Base-by-base conservation (phyloP, 495 filamentous ascomycete genomes). In the Usnea hakonensis region DNA sequence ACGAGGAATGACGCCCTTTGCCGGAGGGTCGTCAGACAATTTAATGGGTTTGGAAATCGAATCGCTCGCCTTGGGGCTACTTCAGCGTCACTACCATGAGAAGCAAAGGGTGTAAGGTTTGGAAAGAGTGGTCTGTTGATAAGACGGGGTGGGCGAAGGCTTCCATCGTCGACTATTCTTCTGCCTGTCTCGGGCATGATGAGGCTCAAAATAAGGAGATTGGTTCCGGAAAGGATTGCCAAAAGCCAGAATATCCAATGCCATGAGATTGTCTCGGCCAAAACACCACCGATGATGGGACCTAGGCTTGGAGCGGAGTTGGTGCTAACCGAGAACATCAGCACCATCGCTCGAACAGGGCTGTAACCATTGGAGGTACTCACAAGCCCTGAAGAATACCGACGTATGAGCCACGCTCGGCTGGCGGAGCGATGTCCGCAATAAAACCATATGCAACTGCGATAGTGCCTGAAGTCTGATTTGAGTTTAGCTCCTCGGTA, bases 121-220 rank as follows among this genome's bases (percentile, higher is more conserved):
- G 43, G 10, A 26, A 11, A 46, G 43, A 46, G 0, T 10, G 43
- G 9, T 11, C 43, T 9, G 10, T 13, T 46, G 7, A 46, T 46
- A 9, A 50, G 23, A 17, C 26, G 44, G 44, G 44, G 3, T 5
- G 44, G 44, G 44, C 9, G 44, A 2, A 72, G 57, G 11, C 70
- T 74, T n/a, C 87, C 88, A 70, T 90, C 86, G 0, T 84, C 86
- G 1, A 90, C 88, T 5, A 90, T 79, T 21, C 83, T 85, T 9
- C 88, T 77, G 37, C 74, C 76, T 0, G 77, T 77, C 56, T 81
- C 78, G 5, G 70, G 74, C 1, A 79, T 60, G 48, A 78, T 65
- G 5, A 76, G 36, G 1, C 65, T 16, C 0, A 76, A 65, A 3
- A 67, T 8, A 35, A 72, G 6, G 10, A 72, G 61, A 41, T 73